Evolutionary conservation across 192 early-diverging fungal species (phyloP), one percentile per base, ranked within the genome.

Genomic region (Pecoramyces ruminantium): DNA sequence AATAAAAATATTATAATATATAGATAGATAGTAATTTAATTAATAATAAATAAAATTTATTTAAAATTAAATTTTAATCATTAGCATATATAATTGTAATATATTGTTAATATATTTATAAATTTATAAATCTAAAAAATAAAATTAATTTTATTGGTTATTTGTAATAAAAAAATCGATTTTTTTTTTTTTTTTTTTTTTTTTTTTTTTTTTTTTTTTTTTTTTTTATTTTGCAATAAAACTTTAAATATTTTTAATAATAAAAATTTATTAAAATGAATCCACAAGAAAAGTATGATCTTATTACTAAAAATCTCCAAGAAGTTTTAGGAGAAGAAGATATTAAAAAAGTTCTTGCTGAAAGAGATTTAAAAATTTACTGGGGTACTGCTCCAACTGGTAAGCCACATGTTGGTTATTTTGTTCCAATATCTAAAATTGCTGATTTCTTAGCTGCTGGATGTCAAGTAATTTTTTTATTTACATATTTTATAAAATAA

Each of bases 381-480:
- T 98, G 96, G 96, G 97, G 97, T 29, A 97, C 96, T 18, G 97
- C 97, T 30, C 91, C 96, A 2, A 99, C 97, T 17, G 96, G 97
- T 38, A 93, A 90, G 83, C 96, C 96, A 30, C 97, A 99, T 84
- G 89, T 99, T 84, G 97, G 93, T 79, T 99, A 99, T 91, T 97
- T 96, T 93, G 95, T 98, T 25, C 89, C 97, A 13, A 95, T 99
- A 93, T 87, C 94, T 79, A 99, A 99, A 88, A 92, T 99, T 86
- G 97, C 97, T 13, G 97, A 99, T 85, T 96, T 96, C 83, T 88
- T 99, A 79, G 82, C 89, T 80, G 97, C 97, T 78, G 96, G 94
- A 15, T 94, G 93, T 83, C 90, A 96, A 81, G 95, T 95, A 79
- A 80, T 29, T 29, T 8, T 28, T 58, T 38, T 58, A 58, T 28